A percentile compares a stretch with the other conserved stretches of the same genome.
These are phyloP conservation scores for Pyrenochaeta sp. DNA, from an alignment of 2,329 filamentous ascomycete genomes.

Conservation along the genomic window DNA sequence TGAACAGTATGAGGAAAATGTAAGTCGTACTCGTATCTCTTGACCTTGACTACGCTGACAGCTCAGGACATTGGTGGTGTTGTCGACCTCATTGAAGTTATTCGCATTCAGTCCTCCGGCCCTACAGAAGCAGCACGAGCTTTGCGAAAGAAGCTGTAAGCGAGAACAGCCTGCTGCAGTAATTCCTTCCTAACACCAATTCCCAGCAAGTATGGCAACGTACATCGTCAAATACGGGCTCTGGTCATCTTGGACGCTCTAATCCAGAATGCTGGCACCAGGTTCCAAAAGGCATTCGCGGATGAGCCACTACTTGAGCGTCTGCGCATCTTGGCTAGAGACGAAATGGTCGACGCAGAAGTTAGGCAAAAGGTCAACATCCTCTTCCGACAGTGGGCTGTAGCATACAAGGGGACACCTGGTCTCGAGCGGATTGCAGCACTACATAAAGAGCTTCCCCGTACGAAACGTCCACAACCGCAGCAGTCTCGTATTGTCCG, in stretches of 20 bases:
- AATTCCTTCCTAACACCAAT: conserved; percentile 18
- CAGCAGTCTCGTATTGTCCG: conserved; percentile 83
- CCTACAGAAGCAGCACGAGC: conserved; percentile 90
- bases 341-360: conserved; percentile 81
- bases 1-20: conserved; percentile 86
- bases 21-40: conserved; percentile 6
- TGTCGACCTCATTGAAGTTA: conserved; percentile 91
- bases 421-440: conserved; percentile 82
- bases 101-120: conserved; percentile 86
- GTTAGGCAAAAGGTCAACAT: conserved; percentile 90
- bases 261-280: conserved; percentile 89
- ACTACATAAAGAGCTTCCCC: conserved; percentile 76
- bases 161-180: conserved; percentile 1
- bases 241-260: conserved; percentile 89
- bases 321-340: conserved; percentile 84
- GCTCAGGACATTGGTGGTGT: conserved; percentile 77
- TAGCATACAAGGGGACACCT: conserved; percentile 79
- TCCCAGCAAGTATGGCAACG: conserved; percentile 84
- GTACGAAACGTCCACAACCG: conserved; percentile 67
- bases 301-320: conserved; percentile 93
- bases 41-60: background rate
- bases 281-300: conserved; percentile 86
- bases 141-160: conserved; percentile 90
- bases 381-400: conserved; percentile 86
- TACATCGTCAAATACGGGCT: conserved; percentile 90